Base-by-base conservation (phyloP, 306 rosid species). In the Datisca glomerata region DNA sequence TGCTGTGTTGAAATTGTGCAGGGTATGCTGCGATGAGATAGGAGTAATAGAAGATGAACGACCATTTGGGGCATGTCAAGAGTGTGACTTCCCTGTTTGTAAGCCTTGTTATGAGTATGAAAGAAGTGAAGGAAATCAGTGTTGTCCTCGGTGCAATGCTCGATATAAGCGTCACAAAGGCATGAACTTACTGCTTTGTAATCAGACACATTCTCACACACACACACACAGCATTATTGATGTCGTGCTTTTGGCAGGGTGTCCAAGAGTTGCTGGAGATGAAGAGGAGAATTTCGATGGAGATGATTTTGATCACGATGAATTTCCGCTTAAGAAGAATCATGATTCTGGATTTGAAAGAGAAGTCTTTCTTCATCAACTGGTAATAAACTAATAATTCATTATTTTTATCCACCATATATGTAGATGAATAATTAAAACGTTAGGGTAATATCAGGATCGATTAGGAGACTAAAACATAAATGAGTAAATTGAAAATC, bases 251-350 rank as follows among this genome's bases (percentile, higher is more conserved):
- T 28, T 8, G 48, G 44, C 55, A 87, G 94, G 94, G 42, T 89
- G 77, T 70, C 86, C 98, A 12, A 72, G 98, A 72, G 84, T 80
- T 34, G 72, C 40, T 20, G 95, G 95, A 33, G 98, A 84, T 36
- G 98, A 78, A 11, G 94, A 83, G 5, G 94, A 82, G 3, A 57
- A 53, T 53, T 57, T 67, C 8, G 97, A 83, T 24, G 81, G 59
- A 3, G 96, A 79, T 66, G 96, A 89, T 65, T 72, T 72, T 43
- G 97, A 83, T n/a, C n/a, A n/a, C 3, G 93, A 84, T n/a, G 97
- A 89, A 14, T 83, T 80, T 59, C 77, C 59, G 47, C 53, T 56
- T n/a, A 81, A 81, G 75, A 86, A 81, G 73, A 57, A 49, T 9
- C 67, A 60, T 43, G 43, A 51, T 16, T 63, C 53, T 10, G 65